Evolutionary conservation across 495 filamentous ascomycete species (phyloP).

Genomic region (Annulohypoxylon nitens): DNA sequence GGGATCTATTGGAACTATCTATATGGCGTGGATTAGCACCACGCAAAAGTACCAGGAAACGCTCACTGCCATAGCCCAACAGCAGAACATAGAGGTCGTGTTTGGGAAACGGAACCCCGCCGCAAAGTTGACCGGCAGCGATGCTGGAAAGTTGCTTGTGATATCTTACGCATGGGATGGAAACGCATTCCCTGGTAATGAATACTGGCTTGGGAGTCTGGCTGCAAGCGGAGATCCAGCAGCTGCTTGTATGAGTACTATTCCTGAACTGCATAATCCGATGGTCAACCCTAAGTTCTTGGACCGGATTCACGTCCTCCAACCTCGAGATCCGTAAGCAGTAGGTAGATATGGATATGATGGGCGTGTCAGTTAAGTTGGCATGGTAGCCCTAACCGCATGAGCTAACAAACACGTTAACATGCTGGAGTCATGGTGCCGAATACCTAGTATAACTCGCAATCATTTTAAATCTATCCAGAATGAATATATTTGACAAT

Average conservation of each 20-base stretch:
- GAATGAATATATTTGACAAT: too few relatives aligned
- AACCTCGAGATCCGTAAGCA: not conserved
- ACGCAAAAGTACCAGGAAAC: not conserved
- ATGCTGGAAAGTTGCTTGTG: slow-evolving; percentile 49
- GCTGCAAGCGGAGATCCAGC: slow-evolving; percentile 53
- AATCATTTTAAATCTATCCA: too few relatives aligned
- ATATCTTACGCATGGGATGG: slow-evolving; percentile 58
- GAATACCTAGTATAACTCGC: too few relatives aligned
- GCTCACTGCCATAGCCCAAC: not conserved
- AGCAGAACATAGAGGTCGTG: slow-evolving; percentile 39
- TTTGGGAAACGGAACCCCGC: slow-evolving; percentile 53
- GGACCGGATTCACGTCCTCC: slow-evolving; percentile 9
- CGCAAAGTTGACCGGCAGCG: slow-evolving; percentile 39
- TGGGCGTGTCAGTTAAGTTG: too few relatives aligned
- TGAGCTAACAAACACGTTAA: too few relatives aligned
- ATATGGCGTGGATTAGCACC: slow-evolving; percentile 34
- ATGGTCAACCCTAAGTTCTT: slow-evolving; percentile 44
- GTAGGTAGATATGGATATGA: too few relatives aligned
- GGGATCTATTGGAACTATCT: slow-evolving; percentile 32
- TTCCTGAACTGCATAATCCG: slow-evolving; percentile 56
- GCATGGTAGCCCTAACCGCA: not conserved
- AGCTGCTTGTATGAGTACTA: slow-evolving; percentile 56
- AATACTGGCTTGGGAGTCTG: slow-evolving; percentile 54
- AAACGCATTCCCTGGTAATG: slow-evolving; percentile 56
- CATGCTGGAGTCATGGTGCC: too few relatives aligned